Evolutionary conservation across 768 basidiomycete species (phyloP), one percentile per base, ranked within the genome.

Genomic region (Suillus tomentosus): DNA sequence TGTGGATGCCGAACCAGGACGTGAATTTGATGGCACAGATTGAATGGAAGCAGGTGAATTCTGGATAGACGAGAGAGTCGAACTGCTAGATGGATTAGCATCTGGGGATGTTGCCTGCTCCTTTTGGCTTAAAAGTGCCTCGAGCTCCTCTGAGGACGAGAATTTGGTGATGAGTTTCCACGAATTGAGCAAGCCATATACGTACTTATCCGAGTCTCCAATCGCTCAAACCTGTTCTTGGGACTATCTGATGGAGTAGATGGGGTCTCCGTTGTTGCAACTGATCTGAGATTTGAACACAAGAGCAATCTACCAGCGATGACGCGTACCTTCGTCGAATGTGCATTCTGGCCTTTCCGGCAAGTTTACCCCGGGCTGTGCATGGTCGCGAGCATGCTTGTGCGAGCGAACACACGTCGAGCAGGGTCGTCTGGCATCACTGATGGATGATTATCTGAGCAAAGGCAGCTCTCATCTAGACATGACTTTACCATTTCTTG

Each of bases 331-430:
- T 66, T 92, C 91, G 67, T 91, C 90, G 66, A 85, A 92, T n/a
- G 89, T 91, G 71, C 91, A 92, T 62, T 89, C 87, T 14, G 87
- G 89, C 54, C 77, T 78, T 0, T 82, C 71, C 0, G 89, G 86
- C 53, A 88, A 68, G 54, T 77, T 76, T 2, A 79, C 78, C 47
- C 86, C 87, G 36, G 87, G 81, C 1, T 84, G 79, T 14, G 88
- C 84, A 75, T 89, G 89, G 14, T 83, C 80, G 60, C 84, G 71
- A 10, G 88, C 85, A 76, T 91, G 88, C 2, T 87, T 81, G 79
- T 91, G 89, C 24, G 90, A 91, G 39, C 90, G 85, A 64, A 87
- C 79, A 71, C 91, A 92, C 2, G 91, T 92, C 34, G 90, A 87
- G 70, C 91, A 92, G 5, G 91, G 91, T 48, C 87, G 79, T 71